A percentile compares a stretch with the other conserved stretches of the same genome.
phyloP scores from a whole-genome alignment of 2,329 filamentous ascomycete species.

The Colletotrichum karsti region DNA sequence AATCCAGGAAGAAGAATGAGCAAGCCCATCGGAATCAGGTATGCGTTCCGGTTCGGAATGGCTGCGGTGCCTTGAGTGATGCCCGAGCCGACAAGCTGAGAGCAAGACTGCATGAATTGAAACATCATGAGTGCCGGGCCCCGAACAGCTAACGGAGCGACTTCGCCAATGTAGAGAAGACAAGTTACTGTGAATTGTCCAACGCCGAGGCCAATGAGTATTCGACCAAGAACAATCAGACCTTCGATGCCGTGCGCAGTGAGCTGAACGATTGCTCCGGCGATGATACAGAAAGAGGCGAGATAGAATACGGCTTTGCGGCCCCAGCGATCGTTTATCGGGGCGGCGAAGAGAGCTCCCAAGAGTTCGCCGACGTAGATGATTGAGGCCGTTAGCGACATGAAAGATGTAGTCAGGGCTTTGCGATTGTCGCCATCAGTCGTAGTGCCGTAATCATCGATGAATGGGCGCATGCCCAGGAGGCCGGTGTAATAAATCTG shows the following conservation, averaged over 20 bases:
- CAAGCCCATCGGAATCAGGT: conserved; percentile 36
- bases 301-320: conserved; percentile 43
- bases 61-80: conserved; percentile 32
- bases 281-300: conserved; percentile 40
- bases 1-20: conserved; percentile 33
- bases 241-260: conserved; percentile 6
- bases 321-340: conserved; percentile 45
- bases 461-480: conserved; percentile 33
- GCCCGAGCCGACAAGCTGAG: conserved; percentile 38
- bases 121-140: conserved; percentile 41
- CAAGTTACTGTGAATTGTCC: conserved; percentile 34
- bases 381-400: conserved; percentile 44
- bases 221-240: conserved; percentile 32
- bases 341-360: conserved; percentile 42
- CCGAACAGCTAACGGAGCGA: conserved; percentile 36
- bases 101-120: conserved; percentile 41
- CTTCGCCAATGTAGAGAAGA: conserved; percentile 35
- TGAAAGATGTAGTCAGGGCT: conserved; percentile 36
- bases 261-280: conserved; percentile 1
- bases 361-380: conserved; percentile 49
- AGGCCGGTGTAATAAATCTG: conserved; percentile 34
- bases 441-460: conserved; percentile 35
- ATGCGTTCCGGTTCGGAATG: conserved; percentile 34
- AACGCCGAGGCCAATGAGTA: conserved; percentile 32
- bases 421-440: conserved; percentile 29